phyloP scores from a whole-genome alignment of 2,329 filamentous ascomycete species.

The Rhinocladiella mackenziei region DNA sequence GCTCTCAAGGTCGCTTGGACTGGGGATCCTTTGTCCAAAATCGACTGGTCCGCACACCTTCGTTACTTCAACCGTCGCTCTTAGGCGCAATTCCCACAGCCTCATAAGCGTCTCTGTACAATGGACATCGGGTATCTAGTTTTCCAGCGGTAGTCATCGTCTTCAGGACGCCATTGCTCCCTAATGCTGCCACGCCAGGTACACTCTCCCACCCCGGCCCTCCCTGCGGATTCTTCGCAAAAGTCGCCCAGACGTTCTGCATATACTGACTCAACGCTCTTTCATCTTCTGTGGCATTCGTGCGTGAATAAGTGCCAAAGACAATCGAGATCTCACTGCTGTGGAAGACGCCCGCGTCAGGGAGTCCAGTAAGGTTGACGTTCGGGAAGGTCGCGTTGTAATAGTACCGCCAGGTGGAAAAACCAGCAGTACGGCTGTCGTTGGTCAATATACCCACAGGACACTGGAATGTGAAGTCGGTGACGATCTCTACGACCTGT shows the following conservation, averaged over 20 bases:
- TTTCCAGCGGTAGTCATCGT: background rate
- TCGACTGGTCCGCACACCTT: no score
- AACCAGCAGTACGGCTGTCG: slow-evolving; percentile 16
- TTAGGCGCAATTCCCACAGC: background rate
- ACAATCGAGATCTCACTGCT: slow-evolving; percentile 34
- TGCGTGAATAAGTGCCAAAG: slow-evolving; percentile 31
- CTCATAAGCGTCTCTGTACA: background rate
- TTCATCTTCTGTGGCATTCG: slow-evolving; percentile 27
- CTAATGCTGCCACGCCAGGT: background rate
- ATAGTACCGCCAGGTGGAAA: slow-evolving; percentile 32
- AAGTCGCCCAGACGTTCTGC: slow-evolving; percentile 32
- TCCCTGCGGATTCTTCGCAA: slow-evolving; percentile 31
- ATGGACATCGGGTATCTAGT: background rate
- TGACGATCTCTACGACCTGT: slow-evolving; percentile 9
- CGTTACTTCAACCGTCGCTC: no score
- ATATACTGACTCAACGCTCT: slow-evolving; percentile 26
- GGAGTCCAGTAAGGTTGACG: slow-evolving; percentile 23
- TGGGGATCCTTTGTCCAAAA: no score
- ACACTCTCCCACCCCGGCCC: background rate
- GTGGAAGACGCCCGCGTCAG: slow-evolving; percentile 34
- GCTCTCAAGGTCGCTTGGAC: no score
- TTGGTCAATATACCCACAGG: slow-evolving; percentile 21
- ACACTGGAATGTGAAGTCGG: slow-evolving; percentile 14
- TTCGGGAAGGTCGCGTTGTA: slow-evolving; percentile 34
- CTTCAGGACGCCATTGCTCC: background rate